phyloP scores from a whole-genome alignment of 2,329 filamentous ascomycete genomes.

The Dryadomyces quercivorus region DNA sequence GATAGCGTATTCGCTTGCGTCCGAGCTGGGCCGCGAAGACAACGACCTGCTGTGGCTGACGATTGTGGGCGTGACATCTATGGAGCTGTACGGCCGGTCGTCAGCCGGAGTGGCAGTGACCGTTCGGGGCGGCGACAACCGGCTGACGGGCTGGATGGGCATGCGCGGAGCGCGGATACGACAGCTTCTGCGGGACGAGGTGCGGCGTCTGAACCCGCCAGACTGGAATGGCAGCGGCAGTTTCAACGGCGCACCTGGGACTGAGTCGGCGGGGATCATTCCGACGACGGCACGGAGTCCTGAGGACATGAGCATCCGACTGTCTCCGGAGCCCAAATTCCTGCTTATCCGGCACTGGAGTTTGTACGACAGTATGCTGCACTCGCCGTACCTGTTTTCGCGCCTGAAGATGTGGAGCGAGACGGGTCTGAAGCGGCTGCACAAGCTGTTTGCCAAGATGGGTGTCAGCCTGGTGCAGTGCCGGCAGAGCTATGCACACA shows the following conservation, averaged over 20 bases:
- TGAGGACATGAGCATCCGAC: conserved; percentile 79
- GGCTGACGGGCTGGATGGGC: conserved; percentile 63
- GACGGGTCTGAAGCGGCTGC: conserved; percentile 70
- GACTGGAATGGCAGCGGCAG: conserved; percentile 26
- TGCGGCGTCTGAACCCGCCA: conserved; percentile 80
- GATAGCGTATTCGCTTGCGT: conserved; percentile 87
- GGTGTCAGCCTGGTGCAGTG: conserved; percentile 88
- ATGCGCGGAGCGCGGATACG: conserved; percentile 73
- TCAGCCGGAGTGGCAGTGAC: conserved; percentile 63
- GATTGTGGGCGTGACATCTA: conserved; percentile 88
- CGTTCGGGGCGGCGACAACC: conserved; percentile 41
- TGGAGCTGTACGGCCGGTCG: conserved; percentile 81
- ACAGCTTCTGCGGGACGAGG: conserved; percentile 81
- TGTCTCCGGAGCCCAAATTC: conserved; percentile 90
- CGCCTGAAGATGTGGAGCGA: conserved; percentile 93
- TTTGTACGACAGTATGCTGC: conserved; percentile 95
- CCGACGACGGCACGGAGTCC: conserved; percentile 80
- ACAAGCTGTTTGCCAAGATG: conserved; percentile 97
- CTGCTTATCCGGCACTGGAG: conserved; percentile 93
- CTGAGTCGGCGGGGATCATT: conserved; percentile 54
- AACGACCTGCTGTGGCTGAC: conserved; percentile 93
- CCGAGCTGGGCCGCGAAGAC: conserved; percentile 88
- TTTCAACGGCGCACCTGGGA: conserved; percentile 29
- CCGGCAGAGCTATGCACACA: conserved; percentile 91
- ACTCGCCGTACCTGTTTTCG: conserved; percentile 88